phyloP scores from a whole-genome alignment of 2,329 filamentous ascomycete genomes.

The Didymosphaeria variabile region DNA sequence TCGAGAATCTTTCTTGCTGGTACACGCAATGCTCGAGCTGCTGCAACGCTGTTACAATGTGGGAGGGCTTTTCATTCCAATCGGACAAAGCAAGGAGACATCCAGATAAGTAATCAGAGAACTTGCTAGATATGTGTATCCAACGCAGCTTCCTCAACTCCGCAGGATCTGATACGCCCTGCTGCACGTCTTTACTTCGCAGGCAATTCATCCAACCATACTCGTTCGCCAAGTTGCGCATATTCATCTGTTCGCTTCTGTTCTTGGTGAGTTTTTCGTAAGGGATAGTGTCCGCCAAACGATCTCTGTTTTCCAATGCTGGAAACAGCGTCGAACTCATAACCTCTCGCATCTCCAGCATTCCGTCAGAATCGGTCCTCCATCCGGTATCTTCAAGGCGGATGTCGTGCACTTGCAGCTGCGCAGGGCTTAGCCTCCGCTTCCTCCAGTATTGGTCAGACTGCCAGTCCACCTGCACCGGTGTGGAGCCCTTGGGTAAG shows the following conservation, averaged over 20 bases:
- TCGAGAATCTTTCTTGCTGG: constrained; percentile 54
- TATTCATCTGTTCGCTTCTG: constrained; percentile 48
- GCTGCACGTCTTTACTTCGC: constrained; percentile 44
- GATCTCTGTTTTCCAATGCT: constrained; percentile 36
- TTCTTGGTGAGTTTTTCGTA: constrained; percentile 37
- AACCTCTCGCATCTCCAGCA: constrained; percentile 52
- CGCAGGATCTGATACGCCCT: constrained; percentile 35
- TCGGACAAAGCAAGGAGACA: constrained; percentile 44
- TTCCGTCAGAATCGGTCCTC: constrained; percentile 41
- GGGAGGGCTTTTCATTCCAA: constrained; percentile 34
- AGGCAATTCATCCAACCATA: constrained; percentile 56
- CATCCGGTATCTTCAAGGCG: constrained; percentile 41
- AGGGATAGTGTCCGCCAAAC: constrained; percentile 25
- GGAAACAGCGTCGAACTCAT: constrained; percentile 47
- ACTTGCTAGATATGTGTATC: constrained; percentile 56
- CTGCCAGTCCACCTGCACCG: constrained; percentile 44
- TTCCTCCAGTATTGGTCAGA: constrained; percentile 49
- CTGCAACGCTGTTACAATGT: constrained; percentile 32
- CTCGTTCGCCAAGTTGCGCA: constrained; percentile 47
- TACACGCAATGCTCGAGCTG: constrained; percentile 50
- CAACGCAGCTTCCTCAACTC: constrained; percentile 49
- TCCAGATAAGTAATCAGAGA: constrained; percentile 50
- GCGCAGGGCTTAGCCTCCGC: constrained; percentile 51
- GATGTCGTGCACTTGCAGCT: constrained; percentile 53
- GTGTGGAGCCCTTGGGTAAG: constrained; percentile 28